phyloP scores from a whole-genome alignment of 805 yeast genomes.

The Nakazawaea ishiwadae region DNA sequence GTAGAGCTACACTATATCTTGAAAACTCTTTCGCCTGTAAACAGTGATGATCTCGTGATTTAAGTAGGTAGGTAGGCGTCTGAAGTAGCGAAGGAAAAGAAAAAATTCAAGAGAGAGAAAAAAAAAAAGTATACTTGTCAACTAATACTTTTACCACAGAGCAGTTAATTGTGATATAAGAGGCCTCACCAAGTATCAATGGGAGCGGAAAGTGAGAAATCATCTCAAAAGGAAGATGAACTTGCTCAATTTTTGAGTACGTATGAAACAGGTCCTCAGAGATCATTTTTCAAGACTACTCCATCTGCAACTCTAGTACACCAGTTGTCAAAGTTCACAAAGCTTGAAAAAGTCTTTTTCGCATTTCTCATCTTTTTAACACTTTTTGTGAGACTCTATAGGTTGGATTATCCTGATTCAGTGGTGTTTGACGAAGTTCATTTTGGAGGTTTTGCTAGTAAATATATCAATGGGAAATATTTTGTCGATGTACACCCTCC shows the following conservation, averaged over 20 bases:
- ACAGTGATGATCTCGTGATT: too few species aligned
- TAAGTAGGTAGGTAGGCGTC: too few species aligned
- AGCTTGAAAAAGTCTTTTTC: slow-evolving; percentile 21
- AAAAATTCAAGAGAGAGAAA: too few species aligned
- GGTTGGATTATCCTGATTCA: slow-evolving; percentile 29
- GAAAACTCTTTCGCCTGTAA: too few species aligned
- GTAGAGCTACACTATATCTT: too few species aligned
- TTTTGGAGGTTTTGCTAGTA: slow-evolving; percentile 32
- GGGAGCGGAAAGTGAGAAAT: too few species aligned
- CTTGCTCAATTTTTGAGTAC: slow-evolving; percentile 19
- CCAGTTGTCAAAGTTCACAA: slow-evolving; percentile 13
- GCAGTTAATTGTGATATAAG: too few species aligned
- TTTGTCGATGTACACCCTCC: slow-evolving; percentile 77
- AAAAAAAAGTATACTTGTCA: too few species aligned
- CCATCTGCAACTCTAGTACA: slow-evolving; percentile 17
- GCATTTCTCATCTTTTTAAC: slow-evolving; percentile 22
- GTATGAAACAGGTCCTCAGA: slow-evolving; percentile 26
- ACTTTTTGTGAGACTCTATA: slow-evolving; percentile 26
- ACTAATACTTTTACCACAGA: too few species aligned
- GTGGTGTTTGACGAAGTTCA: slow-evolving; percentile 48
- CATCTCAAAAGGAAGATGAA: slow-evolving; percentile 16
- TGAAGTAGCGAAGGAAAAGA: too few species aligned
- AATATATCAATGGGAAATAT: slow-evolving; percentile 52
- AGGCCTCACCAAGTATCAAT: too few species aligned
- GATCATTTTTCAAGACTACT: slow-evolving; percentile 26